A percentile compares a stretch with the other conserved stretches of the same genome.
Evolutionary conservation across 1,139 yeast genomes (phyloP).

Genomic region (Magnusiomyces tetraspermus): DNA sequence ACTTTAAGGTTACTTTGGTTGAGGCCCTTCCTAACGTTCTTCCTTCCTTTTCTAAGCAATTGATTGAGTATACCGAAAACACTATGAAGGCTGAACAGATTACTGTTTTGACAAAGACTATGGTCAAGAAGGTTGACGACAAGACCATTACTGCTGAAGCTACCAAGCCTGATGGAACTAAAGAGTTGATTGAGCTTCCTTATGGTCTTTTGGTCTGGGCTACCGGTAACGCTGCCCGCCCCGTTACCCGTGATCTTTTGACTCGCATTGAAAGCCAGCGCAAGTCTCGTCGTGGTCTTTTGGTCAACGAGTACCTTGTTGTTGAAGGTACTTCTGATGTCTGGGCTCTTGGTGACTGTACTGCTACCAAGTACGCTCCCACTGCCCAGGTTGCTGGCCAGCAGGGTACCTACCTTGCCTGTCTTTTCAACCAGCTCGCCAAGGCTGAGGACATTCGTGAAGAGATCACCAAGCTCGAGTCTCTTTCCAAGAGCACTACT

Average conservation of each 20-base stretch:
- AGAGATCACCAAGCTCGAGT: constrained; percentile 34
- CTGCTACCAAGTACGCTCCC: constrained; percentile 58
- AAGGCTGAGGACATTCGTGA: constrained; percentile 38
- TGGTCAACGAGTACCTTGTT: constrained; percentile 41
- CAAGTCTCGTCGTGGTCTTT: constrained; percentile 43
- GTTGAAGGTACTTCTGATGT: constrained; percentile 18
- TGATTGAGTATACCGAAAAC: constrained; percentile 75
- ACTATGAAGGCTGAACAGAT: constrained; percentile 75
- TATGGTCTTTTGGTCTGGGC: constrained; percentile 96
- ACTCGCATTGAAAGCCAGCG: constrained; percentile 39
- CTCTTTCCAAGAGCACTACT: constrained; percentile 32
- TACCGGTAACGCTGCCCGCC: constrained; percentile 89
- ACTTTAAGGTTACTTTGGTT: constrained; percentile 63
- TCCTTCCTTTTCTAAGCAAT: constrained; percentile 75
- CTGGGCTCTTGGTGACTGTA: constrained; percentile 37
- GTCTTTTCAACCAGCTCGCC: constrained; percentile 41
- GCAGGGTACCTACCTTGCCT: constrained; percentile 53
- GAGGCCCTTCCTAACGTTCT: constrained; percentile 89
- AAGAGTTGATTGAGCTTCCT: constrained; percentile 56
- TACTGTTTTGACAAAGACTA: constrained; percentile 68
- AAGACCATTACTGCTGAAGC: constrained; percentile 59
- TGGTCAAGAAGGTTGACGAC: constrained; percentile 75
- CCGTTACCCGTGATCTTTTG: constrained; percentile 59
- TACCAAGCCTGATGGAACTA: constrained; percentile 58
- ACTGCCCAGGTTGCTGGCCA: constrained; percentile 63